Percentiles rank a stretch among this genome's conserved stretches.
Conservation (phyloP, 345 rosid genomes). For the Brassica cretica region DNA sequence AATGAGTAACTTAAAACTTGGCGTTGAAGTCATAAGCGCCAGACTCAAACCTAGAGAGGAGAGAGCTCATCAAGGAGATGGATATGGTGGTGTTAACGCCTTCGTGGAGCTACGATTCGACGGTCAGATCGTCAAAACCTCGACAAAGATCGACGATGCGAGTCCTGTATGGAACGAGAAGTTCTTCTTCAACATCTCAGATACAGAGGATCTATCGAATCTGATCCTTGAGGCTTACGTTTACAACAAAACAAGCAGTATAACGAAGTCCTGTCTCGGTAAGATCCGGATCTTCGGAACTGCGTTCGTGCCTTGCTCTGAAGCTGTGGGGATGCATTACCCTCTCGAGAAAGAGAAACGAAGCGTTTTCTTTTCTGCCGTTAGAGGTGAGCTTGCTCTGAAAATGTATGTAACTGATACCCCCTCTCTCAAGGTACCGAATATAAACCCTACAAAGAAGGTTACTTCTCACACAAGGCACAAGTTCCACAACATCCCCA, state of each 20-base stretch:
- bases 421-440: conserved; percentile 53
- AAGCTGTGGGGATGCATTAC: conserved; percentile 71
- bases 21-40: conserved; percentile 83
- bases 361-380: conserved; percentile 42
- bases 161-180: conserved; percentile 83
- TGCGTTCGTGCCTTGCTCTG: conserved; percentile 70
- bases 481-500: conserved; percentile 7
- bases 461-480: conserved; percentile 34
- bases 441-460: conserved; percentile 52
- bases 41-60: conserved; percentile 66
- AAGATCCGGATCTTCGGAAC: conserved; percentile 72
- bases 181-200: conserved; percentile 79
- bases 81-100: conserved; percentile 53
- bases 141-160: conserved; percentile 63
- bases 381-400: conserved; percentile 72
- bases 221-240: conserved; percentile 67
- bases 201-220: conserved; percentile 56
- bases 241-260: conserved; percentile 47
- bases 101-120: conserved; percentile 87
- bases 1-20: conserved; percentile 79
- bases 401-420: conserved; percentile 74
- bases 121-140: conserved; percentile 64
- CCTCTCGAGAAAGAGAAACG: conserved; percentile 81
- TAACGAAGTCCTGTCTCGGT: conserved; percentile 60
- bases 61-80: conserved; percentile 28